Evolutionary conservation across 257 asterid species (phyloP).

Genomic region (Solanum chiquidenum): DNA sequence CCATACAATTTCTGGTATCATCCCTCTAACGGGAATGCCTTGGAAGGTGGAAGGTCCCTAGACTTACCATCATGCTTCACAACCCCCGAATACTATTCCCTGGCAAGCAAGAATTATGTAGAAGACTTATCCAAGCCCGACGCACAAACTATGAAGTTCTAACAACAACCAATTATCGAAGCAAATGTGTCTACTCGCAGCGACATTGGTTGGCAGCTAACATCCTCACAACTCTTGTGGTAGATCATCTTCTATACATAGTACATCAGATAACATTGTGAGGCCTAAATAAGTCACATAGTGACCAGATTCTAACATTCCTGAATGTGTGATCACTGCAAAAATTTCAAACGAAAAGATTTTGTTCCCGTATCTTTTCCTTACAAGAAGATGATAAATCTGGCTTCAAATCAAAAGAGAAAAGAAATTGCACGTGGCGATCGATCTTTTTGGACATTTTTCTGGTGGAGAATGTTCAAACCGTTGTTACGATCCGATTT

Average conservation of each 20-base stretch:
- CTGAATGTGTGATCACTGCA: constrained; percentile 72
- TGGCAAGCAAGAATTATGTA: neutral
- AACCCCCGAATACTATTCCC: neutral
- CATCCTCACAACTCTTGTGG: constrained; percentile 54
- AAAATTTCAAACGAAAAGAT: constrained; percentile 65
- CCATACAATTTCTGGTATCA: neutral
- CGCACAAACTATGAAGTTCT: neutral
- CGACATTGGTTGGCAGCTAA: constrained; percentile 44
- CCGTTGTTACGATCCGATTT: neutral
- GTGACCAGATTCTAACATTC: constrained; percentile 74
- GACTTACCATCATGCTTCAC: neutral
- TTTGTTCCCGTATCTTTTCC: constrained; percentile 58
- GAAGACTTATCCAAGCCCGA: neutral
- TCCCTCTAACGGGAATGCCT: neutral
- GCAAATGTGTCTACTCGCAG: constrained; percentile 34
- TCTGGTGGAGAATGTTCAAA: constrained; percentile 62
- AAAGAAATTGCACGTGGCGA: constrained; percentile 68
- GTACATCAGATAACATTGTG: constrained; percentile 77
- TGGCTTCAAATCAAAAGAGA: constrained; percentile 68
- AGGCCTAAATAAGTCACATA: constrained; percentile 71
- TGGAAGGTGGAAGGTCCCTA: neutral
- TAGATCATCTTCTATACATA: constrained; percentile 76
- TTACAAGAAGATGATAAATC: constrained; percentile 75
- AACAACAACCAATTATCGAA: constrained; percentile 67
- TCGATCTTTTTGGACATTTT: constrained; percentile 72